Conservation (phyloP, 1,284 basidiomycete genomes). For the Vanrija sp. region DNA sequence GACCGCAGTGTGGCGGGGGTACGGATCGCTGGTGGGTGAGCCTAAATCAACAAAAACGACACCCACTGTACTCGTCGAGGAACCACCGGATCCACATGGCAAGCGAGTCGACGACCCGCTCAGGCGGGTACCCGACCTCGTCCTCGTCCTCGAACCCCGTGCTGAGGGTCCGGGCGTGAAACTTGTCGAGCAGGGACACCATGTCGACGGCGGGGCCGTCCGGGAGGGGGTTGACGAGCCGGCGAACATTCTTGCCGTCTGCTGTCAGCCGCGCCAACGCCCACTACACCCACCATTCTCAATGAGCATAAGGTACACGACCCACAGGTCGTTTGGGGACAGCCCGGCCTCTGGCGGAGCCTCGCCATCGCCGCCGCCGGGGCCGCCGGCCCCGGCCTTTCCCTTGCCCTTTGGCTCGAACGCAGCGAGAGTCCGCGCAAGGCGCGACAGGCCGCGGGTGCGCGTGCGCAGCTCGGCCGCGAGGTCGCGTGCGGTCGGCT, state of each 20-base stretch:
- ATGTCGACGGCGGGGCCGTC: slow-evolving; percentile 23
- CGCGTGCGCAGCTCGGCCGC: slow-evolving; percentile 38
- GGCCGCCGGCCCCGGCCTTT: too few relatives aligned
- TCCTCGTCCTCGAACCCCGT: slow-evolving; percentile 25
- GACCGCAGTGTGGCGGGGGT: slow-evolving; percentile 8
- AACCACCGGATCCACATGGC: slow-evolving; percentile 52
- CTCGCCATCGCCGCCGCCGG: too few relatives aligned
- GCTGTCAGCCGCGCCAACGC: slow-evolving; percentile 1
- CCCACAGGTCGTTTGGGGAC: slow-evolving; percentile 53
- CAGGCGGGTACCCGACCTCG: slow-evolving; percentile 43
- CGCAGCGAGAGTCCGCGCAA: slow-evolving; percentile 22
- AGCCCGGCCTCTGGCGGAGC: slow-evolving; percentile 16
- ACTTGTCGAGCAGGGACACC: neutral
- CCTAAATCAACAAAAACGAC: neutral
- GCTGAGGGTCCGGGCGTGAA: slow-evolving; percentile 5
- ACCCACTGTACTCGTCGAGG: slow-evolving; percentile 42
- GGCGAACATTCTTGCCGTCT: slow-evolving; percentile 64
- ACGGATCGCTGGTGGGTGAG: neutral
- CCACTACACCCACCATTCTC: slow-evolving; percentile 56
- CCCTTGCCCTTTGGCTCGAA: too few relatives aligned
- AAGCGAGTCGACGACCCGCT: slow-evolving; percentile 45
- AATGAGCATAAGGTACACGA: slow-evolving; percentile 61
- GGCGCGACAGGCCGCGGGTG: slow-evolving; percentile 25
- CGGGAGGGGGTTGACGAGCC: slow-evolving; percentile 54
- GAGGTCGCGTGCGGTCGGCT: slow-evolving; percentile 8